phyloP scores from a whole-genome alignment of 371 early-diverging fungal genomes.

The Lichtheimia corymbifera region DNA sequence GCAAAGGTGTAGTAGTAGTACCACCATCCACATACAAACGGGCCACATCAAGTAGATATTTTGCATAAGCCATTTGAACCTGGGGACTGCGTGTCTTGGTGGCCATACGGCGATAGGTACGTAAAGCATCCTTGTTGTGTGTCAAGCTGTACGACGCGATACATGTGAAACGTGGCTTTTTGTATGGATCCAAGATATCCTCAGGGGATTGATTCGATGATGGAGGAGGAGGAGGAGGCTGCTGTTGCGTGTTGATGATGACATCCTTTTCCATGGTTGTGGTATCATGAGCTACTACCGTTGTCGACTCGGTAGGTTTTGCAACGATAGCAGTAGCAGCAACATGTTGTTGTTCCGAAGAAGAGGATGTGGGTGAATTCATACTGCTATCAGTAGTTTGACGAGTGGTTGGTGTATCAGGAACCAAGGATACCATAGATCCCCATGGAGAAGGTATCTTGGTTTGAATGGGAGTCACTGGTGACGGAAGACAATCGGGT shows the following conservation, averaged over 20 bases:
- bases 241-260: neutral
- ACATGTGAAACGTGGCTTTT: constrained; percentile 10
- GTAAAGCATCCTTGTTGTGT: constrained; percentile 25
- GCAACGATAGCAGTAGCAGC: neutral
- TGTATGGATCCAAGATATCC: neutral
- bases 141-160: constrained; percentile 29
- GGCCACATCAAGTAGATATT: constrained; percentile 63
- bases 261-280: neutral
- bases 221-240: neutral
- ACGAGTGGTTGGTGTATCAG: neutral
- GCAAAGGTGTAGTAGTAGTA: constrained; percentile 4
- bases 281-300: neutral
- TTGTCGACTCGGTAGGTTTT: neutral
- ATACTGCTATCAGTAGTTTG: too few relatives aligned
- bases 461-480: constrained; percentile 5
- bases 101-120: constrained; percentile 75
- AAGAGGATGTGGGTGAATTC: neutral
- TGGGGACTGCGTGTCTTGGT: constrained; percentile 68
- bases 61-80: constrained; percentile 72
- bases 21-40: constrained; percentile 4
- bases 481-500: constrained; percentile 6
- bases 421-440: constrained; percentile 7
- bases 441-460: constrained; percentile 26
- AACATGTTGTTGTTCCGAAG: neutral
- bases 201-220: neutral